A percentile compares a stretch with the other conserved stretches of the same genome.
Evolutionary conservation across 768 basidiomycete species (phyloP).

Genomic region (Trametes meyenii): DNA sequence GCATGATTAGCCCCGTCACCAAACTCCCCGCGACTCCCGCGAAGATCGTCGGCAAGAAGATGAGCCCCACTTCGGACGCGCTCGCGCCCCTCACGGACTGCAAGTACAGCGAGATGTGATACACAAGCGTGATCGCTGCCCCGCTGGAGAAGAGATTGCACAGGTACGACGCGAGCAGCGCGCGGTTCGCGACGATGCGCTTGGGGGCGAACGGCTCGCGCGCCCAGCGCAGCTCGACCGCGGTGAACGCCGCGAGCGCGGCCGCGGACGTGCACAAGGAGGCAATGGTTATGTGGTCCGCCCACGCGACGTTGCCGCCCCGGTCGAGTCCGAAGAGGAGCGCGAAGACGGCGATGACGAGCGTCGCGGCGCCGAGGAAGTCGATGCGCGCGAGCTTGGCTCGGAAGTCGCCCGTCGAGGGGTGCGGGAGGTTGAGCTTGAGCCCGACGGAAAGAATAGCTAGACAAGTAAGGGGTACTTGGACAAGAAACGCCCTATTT

Average conservation of each 20-base stretch:
- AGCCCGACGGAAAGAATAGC: conserved; percentile 57
- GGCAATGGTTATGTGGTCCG: conserved; percentile 28
- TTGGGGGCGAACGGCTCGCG: conserved; percentile 63
- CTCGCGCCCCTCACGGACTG: conserved; percentile 56
- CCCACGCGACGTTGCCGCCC: conserved; percentile 38
- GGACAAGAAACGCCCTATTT: conserved; percentile 57
- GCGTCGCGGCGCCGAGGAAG: conserved; percentile 58
- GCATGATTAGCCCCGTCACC: conserved; percentile 54
- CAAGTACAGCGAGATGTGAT: conserved; percentile 57
- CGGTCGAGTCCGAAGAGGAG: conserved; percentile 60
- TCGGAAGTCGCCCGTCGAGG: conserved; percentile 43
- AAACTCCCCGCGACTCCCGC: conserved; percentile 53
- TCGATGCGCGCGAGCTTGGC: conserved; percentile 63
- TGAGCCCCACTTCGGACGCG: conserved; percentile 53
- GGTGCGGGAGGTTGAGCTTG: conserved; percentile 55
- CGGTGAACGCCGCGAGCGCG: conserved; percentile 38
- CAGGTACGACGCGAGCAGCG: conserved; percentile 57
- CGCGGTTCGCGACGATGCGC: conserved; percentile 51
- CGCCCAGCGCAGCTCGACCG: conserved; percentile 53
- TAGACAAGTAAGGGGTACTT: conserved; percentile 57
- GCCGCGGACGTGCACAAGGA: conserved; percentile 20
- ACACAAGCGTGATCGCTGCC: conserved; percentile 47
- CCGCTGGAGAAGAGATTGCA: conserved; percentile 60
- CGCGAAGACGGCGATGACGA: conserved; percentile 57
- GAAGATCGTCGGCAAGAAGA: conserved; percentile 53